Conservation (phyloP, 306 rosid species). For the Dalbergia oliveri region DNA sequence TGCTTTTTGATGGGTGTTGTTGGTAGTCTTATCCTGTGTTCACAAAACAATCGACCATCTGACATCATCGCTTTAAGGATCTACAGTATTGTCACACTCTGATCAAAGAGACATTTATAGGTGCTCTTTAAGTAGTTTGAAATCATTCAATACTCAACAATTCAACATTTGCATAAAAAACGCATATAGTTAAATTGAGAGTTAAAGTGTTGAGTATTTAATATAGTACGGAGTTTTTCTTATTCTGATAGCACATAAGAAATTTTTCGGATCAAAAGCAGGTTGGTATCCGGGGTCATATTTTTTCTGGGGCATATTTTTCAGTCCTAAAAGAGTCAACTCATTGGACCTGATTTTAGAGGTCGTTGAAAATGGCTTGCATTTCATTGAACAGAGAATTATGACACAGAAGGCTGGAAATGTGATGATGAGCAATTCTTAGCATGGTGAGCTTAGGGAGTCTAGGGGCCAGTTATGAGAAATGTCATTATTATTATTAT, state of each 20-base stretch:
- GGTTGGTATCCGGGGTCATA: constrained; percentile 49
- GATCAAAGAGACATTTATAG: neutral
- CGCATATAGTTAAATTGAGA: too few species aligned
- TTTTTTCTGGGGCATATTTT: constrained; percentile 63
- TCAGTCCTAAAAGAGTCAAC: constrained; percentile 65
- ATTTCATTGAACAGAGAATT: constrained; percentile 55
- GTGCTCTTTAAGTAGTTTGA: too few species aligned
- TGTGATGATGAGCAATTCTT: constrained; percentile 47
- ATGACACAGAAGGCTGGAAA: constrained; percentile 49
- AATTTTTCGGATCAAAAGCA: constrained; percentile 40
- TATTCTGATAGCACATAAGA: neutral
- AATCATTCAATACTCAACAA: too few species aligned
- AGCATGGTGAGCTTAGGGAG: constrained; percentile 39
- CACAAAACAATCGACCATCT: constrained; percentile 29
- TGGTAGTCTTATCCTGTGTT: constrained; percentile 26
- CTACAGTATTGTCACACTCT: constrained; percentile 48
- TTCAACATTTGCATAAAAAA: too few species aligned
- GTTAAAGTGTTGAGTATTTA: too few species aligned
- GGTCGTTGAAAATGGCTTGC: constrained; percentile 48
- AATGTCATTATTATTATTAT: constrained; percentile 61
- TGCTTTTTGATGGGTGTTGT: constrained; percentile 31
- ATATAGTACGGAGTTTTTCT: too few species aligned
- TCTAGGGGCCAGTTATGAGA: constrained; percentile 58
- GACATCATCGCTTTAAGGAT: constrained; percentile 71
- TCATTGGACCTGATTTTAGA: constrained; percentile 20